These are phyloP conservation scores for Calonectria hawksworthii DNA, from an alignment of 2,329 filamentous ascomycete species.

Conservation along the genomic window DNA sequence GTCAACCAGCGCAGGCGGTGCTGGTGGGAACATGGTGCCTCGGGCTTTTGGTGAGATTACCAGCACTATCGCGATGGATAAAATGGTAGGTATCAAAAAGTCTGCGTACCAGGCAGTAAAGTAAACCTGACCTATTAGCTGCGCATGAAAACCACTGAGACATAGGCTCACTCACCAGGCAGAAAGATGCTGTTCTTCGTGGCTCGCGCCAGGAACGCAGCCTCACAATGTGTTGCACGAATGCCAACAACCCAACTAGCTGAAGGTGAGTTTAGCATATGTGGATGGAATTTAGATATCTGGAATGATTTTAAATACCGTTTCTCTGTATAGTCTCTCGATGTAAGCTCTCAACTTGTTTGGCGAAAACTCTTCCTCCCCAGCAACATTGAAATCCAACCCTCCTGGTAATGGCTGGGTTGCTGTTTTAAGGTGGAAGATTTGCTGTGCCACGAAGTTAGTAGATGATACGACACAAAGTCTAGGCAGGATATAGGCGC, in stretches of 20 bases:
- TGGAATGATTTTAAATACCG: neutral
- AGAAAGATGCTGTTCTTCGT: neutral
- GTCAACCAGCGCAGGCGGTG: neutral
- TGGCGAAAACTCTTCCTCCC: neutral
- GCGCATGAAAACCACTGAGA: too few species aligned
- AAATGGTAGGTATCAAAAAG: neutral
- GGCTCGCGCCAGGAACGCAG: constrained; percentile 2
- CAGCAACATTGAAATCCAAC: neutral
- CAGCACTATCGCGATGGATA: neutral
- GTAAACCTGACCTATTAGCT: neutral
- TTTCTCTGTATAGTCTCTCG: neutral
- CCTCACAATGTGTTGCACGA: neutral
- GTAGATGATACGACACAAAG: neutral
- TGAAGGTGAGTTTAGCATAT: neutral
- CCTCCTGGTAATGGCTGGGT: neutral
- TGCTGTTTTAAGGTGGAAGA: neutral
- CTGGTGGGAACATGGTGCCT: neutral
- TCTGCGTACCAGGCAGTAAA: neutral
- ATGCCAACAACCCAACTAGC: neutral
- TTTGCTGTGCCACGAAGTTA: neutral
- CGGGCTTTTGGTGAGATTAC: neutral
- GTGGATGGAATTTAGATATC: too few species aligned
- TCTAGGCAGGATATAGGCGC: neutral
- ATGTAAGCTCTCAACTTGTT: neutral
- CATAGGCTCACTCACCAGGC: neutral